Conservation (phyloP, 768 basidiomycete genomes). For the Aureoboletus auriporus region DNA sequence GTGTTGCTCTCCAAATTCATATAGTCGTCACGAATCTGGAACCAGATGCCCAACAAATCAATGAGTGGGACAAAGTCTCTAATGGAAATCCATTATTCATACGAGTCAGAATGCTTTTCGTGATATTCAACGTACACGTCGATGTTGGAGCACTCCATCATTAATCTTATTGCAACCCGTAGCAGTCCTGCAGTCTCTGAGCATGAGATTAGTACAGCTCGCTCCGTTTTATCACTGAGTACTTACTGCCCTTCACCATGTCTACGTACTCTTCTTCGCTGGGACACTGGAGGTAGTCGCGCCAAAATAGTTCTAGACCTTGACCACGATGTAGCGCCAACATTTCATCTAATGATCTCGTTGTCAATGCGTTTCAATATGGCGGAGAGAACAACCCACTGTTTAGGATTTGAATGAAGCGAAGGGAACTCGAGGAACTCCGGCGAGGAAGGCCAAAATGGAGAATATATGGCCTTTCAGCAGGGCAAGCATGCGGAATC, state of each 20-base stretch:
- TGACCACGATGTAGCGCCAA: conserved; percentile 89
- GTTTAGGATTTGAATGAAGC: conserved; percentile 72
- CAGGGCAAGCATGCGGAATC: conserved; percentile 8
- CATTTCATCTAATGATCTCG: conserved; percentile 47
- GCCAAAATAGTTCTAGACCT: conserved; percentile 90
- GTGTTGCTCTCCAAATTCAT: conserved; percentile 27
- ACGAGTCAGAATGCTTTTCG: not conserved
- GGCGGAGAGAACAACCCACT: conserved; percentile 38
- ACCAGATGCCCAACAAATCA: conserved; percentile 53
- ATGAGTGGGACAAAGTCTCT: conserved; percentile 56
- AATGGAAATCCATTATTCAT: not conserved
- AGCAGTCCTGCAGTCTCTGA: conserved; percentile 93
- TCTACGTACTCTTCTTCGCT: conserved; percentile 90
- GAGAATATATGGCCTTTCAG: conserved; percentile 22
- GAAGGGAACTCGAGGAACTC: conserved; percentile 21
- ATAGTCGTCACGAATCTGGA: conserved; percentile 61
- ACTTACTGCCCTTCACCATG: conserved; percentile 93
- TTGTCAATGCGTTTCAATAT: not conserved
- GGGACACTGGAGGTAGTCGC: conserved; percentile 86
- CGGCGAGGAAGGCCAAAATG: conserved; percentile 32
- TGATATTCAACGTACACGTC: conserved; percentile 44
- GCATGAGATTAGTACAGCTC: not conserved
- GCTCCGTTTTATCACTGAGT: not conserved
- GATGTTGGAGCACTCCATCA: conserved; percentile 81
- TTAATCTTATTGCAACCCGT: conserved; percentile 86